Evolutionary conservation across 495 filamentous ascomycete species (phyloP), one percentile per base, ranked within the genome.

Genomic region (Trichoderma virens): DNA sequence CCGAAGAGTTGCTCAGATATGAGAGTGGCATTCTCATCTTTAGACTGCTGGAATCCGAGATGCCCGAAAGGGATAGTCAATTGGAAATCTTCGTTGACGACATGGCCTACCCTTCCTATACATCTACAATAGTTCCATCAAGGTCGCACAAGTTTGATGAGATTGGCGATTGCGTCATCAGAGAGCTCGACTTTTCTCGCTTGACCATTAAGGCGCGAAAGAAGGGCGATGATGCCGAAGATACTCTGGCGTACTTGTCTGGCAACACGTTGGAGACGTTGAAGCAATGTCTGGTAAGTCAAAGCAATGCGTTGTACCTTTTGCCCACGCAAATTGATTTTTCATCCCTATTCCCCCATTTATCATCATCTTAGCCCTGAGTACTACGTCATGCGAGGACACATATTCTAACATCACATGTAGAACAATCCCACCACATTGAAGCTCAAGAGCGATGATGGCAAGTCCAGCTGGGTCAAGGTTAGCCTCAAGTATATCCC

Each of bases 81-180:
- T 77, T 99, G 38, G 93, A 99, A 70, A 86, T 98, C 23, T 71
- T 95, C 56, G 93, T 98, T 75, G 94, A 99, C 74, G 94, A 99
- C 70, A 91, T 92, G 82, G 82, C 89, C 54, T 98, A 93, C 82
- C 90, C 94, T 1, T 87, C 92, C 2, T 97, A 95, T 70, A 78
- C 80, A n/a, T 92, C 91, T 16, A 82, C 87, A 9, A 91, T 87
- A 64, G 84, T 92, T 32, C 87, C 82, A 67, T 78, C 79, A 6
- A 87, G 81, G 65, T 76, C 82, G 2, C 80, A 83, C 64, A 89
- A 83, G 43, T 90, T 97, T 70, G 86, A 92, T 65, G 94, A 98
- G 78, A 90, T 91, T 65, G 93, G 94, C 30, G 94, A 99, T 75
- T 92, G 92, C 28, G 92, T 99, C 71, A 90, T 99, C 39, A 90